These are phyloP conservation scores for Suhomyces sp. DNA, from an alignment of 805 yeast species.

Conservation along the genomic window DNA sequence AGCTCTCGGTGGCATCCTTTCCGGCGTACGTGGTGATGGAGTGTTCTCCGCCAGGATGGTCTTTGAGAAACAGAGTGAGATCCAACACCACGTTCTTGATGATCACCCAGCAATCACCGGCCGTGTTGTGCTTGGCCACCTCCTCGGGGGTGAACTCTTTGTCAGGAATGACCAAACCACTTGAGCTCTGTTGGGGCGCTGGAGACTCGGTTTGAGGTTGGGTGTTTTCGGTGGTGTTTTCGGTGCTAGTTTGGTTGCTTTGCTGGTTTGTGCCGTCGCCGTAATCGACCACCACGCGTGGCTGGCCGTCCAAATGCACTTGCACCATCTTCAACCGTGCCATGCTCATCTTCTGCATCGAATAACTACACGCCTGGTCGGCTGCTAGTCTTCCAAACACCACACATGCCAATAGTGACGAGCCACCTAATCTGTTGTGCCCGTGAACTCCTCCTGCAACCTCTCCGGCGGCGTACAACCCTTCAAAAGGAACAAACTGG, in stretches of 20 bases:
- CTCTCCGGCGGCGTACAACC: conserved; percentile 44
- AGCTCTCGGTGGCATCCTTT: conserved; percentile 47
- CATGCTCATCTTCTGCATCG: conserved; percentile 25
- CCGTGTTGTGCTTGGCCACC: conserved; percentile 45
- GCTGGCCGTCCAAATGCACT: conserved; percentile 40
- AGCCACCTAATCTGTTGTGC: conserved; percentile 43
- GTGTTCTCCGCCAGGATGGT: conserved; percentile 57
- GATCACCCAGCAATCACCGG: conserved; percentile 52
- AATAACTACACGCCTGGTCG: conserved; percentile 36
- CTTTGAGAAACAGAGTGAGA: conserved; percentile 40
- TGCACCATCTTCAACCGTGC: conserved; percentile 41
- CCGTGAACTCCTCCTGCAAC: conserved; percentile 48
- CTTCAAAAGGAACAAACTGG: conserved; percentile 26
- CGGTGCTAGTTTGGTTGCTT: too few species aligned
- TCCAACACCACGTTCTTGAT: conserved; percentile 52
- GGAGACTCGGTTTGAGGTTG: not conserved
- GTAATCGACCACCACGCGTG: conserved; percentile 35
- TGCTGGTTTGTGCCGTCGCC: conserved; percentile 1
- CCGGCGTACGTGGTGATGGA: conserved; percentile 47
- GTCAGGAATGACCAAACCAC: conserved; percentile 36
- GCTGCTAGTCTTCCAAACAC: conserved; percentile 45
- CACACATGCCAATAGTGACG: conserved; percentile 43
- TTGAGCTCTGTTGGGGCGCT: not conserved
- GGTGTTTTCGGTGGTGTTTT: too few species aligned
- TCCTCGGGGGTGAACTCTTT: conserved; percentile 47